Evolutionary conservation across 345 rosid genomes (phyloP).

Genomic region (Salix udensis): DNA sequence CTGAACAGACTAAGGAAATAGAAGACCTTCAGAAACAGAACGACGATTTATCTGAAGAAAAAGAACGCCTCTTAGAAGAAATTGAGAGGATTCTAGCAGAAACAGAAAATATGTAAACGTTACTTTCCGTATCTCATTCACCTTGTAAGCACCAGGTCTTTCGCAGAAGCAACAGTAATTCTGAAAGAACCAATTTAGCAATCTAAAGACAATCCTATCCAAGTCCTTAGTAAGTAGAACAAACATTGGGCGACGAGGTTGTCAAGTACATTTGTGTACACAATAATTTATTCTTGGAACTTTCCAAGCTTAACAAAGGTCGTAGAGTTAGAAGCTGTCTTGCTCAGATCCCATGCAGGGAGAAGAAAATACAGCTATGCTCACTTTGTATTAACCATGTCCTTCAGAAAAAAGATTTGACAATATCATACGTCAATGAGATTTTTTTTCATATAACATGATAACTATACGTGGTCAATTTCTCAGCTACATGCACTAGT

Average conservation of each 20-base stretch:
- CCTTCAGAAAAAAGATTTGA: background rate
- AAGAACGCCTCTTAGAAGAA: conserved; percentile 63
- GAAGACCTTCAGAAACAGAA: conserved; percentile 69
- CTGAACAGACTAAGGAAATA: conserved; percentile 72
- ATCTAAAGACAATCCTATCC: background rate
- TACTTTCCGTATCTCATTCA: background rate
- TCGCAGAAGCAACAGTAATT: conserved; percentile 1
- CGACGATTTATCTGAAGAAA: conserved; percentile 51
- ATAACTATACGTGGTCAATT: conserved; percentile 9
- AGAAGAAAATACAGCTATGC: background rate
- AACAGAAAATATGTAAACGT: conserved; percentile 32
- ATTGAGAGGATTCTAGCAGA: conserved; percentile 54
- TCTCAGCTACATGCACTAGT: background rate
- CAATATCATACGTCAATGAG: background rate
- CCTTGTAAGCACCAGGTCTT: background rate
- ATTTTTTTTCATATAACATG: background rate
- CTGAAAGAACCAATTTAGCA: background rate
- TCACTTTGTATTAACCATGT: background rate
- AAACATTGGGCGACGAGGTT: too few relatives aligned
- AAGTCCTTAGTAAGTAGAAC: background rate
- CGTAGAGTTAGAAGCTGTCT: background rate
- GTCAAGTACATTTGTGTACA: too few relatives aligned
- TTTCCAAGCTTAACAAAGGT: background rate
- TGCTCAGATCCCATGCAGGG: background rate
- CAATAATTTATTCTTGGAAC: background rate